A percentile compares a stretch with the other conserved stretches of the same genome.
Conservation (phyloP, 176 grass and related monocot genomes). For the Puccinellia tenuiflora region DNA sequence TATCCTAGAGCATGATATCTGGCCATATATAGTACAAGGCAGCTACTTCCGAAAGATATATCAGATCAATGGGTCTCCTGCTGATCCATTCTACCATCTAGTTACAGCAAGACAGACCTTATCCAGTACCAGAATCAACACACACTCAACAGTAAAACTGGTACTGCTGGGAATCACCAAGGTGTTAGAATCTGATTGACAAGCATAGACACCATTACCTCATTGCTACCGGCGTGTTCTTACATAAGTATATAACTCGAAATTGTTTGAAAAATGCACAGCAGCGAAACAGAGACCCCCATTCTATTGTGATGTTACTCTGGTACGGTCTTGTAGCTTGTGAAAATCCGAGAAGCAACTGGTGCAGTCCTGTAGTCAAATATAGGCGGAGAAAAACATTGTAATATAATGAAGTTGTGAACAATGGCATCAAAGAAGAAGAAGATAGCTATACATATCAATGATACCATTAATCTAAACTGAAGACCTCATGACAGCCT, state of each 20-base stretch:
- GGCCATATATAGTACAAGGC: no score
- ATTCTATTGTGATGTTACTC: not conserved
- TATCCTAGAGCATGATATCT: no score
- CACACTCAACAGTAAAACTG: not conserved
- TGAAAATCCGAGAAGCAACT: conserved; percentile 77
- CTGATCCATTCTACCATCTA: not conserved
- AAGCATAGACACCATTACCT: not conserved
- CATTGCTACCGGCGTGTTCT: conserved; percentile 4
- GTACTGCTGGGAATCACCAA: not conserved
- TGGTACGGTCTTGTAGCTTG: no score
- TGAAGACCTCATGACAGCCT: not conserved
- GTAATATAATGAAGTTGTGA: not conserved
- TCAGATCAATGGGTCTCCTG: not conserved
- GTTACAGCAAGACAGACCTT: not conserved
- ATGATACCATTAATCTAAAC: not conserved
- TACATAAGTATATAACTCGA: not conserved
- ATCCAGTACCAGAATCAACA: not conserved
- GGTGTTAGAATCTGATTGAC: not conserved
- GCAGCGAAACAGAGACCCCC: not conserved
- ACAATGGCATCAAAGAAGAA: conserved; percentile 1
- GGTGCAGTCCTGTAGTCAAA: conserved; percentile 53
- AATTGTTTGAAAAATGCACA: not conserved
- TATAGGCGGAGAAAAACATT: not conserved
- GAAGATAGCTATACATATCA: not conserved
- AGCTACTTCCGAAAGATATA: no score